phyloP scores from a whole-genome alignment of 495 filamentous ascomycete species.

The Penicillium lividum region DNA sequence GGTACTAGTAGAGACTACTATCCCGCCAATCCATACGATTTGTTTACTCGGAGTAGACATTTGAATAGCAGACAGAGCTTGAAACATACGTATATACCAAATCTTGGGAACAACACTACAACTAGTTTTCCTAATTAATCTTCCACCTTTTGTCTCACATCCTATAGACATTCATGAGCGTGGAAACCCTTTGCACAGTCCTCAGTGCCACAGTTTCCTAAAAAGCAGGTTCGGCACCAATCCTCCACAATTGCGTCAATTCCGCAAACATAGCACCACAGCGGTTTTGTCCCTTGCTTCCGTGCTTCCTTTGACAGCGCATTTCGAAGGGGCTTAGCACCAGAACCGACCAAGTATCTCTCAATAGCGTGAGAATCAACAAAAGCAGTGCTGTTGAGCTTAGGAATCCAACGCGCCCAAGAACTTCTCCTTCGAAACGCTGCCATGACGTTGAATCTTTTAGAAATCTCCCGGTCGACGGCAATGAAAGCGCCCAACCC shows the following conservation, averaged over 20 bases:
- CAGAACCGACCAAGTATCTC: constrained; percentile 7
- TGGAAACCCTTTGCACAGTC: constrained; percentile 3
- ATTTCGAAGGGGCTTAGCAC: background rate
- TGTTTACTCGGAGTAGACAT: no score
- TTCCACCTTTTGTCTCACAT: no score
- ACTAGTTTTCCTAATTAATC: no score
- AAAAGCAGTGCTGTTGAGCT: constrained; percentile 7
- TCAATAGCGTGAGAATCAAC: constrained; percentile 1
- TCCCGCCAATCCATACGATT: no score
- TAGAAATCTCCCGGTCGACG: constrained; percentile 2
- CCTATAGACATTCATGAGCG: constrained; percentile 7
- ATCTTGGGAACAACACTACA: no score
- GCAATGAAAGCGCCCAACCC: constrained; percentile 11
- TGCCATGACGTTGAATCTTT: constrained; percentile 8
- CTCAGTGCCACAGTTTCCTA: constrained; percentile 8
- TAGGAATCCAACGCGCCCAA: constrained; percentile 13
- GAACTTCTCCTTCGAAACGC: constrained; percentile 7
- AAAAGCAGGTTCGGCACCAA: constrained; percentile 13
- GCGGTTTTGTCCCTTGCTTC: constrained; percentile 5
- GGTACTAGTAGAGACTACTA: no score
- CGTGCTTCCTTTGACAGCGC: constrained; percentile 1
- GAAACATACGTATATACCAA: no score
- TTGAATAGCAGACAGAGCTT: no score
- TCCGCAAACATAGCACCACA: constrained; percentile 11
- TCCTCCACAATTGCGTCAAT: constrained; percentile 2